Conservation (phyloP, 306 rosid genomes). For the Acacia confusa region DNA sequence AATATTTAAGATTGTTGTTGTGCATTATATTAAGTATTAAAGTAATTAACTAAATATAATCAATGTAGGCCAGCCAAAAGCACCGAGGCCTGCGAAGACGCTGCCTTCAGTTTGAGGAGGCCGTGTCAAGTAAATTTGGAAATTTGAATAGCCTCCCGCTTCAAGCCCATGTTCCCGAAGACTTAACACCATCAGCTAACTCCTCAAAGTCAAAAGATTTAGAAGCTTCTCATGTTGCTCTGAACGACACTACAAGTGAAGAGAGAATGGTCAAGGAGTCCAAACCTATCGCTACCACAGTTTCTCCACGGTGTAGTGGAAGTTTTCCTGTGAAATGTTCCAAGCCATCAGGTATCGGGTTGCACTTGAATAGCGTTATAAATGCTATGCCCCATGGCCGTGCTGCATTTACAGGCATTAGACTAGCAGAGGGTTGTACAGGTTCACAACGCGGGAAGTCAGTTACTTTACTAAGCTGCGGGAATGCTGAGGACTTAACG, state of each 20-base stretch:
- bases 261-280: conserved; percentile 27
- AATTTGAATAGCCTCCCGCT: conserved; percentile 17
- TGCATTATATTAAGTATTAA: conserved; percentile 24
- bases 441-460: conserved; percentile 29
- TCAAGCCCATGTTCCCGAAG: conserved; percentile 17
- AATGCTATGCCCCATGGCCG: conserved; percentile 50
- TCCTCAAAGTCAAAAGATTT: conserved; percentile 10
- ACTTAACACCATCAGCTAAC: conserved; percentile 24
- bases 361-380: conserved; percentile 64
- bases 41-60: conserved; percentile 13
- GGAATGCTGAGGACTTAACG: conserved; percentile 1
- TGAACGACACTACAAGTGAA: conserved; percentile 30
- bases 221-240: conserved; percentile 31
- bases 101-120: conserved; percentile 52
- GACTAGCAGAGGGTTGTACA: conserved; percentile 27
- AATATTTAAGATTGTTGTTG: conserved; percentile 4
- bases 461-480: conserved; percentile 13
- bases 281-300: conserved; percentile 30
- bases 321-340: conserved; percentile 34
- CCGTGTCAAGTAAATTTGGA: conserved; percentile 15
- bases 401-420: conserved; percentile 34
- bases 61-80: conserved; percentile 36
- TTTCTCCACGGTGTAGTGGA: conserved; percentile 37
- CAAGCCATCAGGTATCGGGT: conserved; percentile 51
- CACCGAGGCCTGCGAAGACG: conserved; percentile 42